A percentile compares a stretch with the other conserved stretches of the same genome.
Conservation (phyloP, 139 green algal genomes). For the Chlamydomonas sp. region DNA sequence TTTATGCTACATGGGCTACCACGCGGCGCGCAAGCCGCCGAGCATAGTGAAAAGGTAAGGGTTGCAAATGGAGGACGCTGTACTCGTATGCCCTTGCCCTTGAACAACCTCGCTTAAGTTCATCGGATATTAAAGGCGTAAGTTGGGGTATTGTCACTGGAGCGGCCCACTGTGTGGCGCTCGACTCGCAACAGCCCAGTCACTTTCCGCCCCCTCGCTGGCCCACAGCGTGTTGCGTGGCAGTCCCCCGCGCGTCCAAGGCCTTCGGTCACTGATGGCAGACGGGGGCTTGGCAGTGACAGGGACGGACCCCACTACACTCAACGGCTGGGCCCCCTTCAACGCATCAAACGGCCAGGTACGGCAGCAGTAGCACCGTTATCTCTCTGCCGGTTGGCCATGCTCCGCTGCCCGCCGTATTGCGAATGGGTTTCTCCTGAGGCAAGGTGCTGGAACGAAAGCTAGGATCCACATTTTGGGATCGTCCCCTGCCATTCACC, state of each 20-base stretch:
- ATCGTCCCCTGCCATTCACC: background rate
- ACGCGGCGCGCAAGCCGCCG: slow-evolving; percentile 90
- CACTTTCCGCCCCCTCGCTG: background rate
- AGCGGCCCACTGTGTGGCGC: too few species aligned
- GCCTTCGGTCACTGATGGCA: background rate
- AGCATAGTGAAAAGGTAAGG: slow-evolving; percentile 90
- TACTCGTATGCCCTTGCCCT: background rate
- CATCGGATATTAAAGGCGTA: too few species aligned
- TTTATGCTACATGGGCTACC: slow-evolving; percentile 90
- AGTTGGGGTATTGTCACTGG: too few species aligned
- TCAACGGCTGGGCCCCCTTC: slow-evolving; percentile 89
- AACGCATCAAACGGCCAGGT: slow-evolving; percentile 79
- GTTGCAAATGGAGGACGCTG: background rate
- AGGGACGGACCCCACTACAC: slow-evolving; percentile 1
- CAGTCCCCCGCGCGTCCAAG: background rate
- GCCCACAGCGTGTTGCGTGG: slow-evolving; percentile 18
- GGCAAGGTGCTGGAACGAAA: background rate
- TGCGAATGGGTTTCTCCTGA: too few species aligned
- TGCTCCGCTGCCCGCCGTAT: too few species aligned
- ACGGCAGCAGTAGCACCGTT: background rate
- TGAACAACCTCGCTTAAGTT: too few species aligned
- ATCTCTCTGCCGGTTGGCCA: background rate
- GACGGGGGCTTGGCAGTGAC: background rate
- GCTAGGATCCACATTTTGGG: background rate
- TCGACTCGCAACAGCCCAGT: background rate